Evolutionary conservation across 257 asterid species (phyloP).

Genomic region (Apocynum venetum): DNA sequence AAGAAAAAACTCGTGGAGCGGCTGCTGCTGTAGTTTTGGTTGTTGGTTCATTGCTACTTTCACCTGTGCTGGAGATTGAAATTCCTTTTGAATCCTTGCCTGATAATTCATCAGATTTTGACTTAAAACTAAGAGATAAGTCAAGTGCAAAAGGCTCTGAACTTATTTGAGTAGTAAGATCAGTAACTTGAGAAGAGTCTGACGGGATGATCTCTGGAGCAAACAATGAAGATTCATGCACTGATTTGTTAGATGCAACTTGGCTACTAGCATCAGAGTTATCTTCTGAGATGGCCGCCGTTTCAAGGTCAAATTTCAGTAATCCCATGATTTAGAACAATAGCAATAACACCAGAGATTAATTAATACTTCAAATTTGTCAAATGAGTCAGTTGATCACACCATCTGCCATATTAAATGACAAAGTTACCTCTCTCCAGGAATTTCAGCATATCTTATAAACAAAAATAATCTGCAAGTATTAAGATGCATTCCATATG

Average conservation of each 20-base stretch:
- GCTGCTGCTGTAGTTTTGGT: slow-evolving; percentile 18
- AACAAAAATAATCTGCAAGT: background rate
- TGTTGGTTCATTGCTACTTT: slow-evolving; percentile 42
- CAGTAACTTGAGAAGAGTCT: slow-evolving; percentile 14
- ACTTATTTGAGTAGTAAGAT: slow-evolving; percentile 20
- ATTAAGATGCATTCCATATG: background rate
- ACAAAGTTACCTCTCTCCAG: background rate
- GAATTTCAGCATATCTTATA: background rate
- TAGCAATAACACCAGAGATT: slow-evolving; percentile 6
- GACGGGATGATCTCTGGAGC: slow-evolving; percentile 13
- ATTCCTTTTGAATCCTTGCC: slow-evolving; percentile 25
- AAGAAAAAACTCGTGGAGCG: slow-evolving; percentile 37
- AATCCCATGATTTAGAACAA: slow-evolving; percentile 29
- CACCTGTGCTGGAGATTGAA: slow-evolving; percentile 47
- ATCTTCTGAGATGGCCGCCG: slow-evolving; percentile 27
- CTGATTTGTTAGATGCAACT: slow-evolving; percentile 35
- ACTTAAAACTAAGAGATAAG: slow-evolving; percentile 40
- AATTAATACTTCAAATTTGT: background rate
- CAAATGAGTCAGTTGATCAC: background rate
- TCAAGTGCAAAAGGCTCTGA: slow-evolving; percentile 35
- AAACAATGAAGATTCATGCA: slow-evolving; percentile 25
- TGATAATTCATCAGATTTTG: slow-evolving; percentile 16
- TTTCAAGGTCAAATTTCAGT: slow-evolving; percentile 32
- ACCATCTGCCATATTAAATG: slow-evolving; percentile 16
- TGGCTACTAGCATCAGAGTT: slow-evolving; percentile 34